phyloP scores from a whole-genome alignment of 176 grass and related monocot species.

The Cenchrus purpureus region DNA sequence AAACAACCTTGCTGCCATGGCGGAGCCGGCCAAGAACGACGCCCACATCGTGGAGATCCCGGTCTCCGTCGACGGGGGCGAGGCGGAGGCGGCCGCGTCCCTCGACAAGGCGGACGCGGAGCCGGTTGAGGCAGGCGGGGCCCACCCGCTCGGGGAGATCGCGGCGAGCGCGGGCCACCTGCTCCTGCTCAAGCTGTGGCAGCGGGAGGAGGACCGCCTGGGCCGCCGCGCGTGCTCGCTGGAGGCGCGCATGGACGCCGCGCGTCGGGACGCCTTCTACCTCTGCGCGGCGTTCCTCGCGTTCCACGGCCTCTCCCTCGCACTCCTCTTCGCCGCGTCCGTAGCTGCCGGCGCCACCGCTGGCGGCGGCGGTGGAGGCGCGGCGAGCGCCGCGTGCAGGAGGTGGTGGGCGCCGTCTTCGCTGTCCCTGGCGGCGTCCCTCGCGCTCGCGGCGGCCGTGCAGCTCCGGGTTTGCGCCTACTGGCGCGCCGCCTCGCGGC shows the following conservation, averaged over 20 bases:
- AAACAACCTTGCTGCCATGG: not conserved
- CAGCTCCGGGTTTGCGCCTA: slow-evolving; percentile 68
- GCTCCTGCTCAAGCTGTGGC: slow-evolving; percentile 88
- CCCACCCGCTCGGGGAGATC: slow-evolving; percentile 79
- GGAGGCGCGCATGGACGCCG: slow-evolving; percentile 63
- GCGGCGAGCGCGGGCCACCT: slow-evolving; percentile 76
- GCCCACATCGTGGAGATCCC: slow-evolving; percentile 56
- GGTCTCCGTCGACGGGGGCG: slow-evolving; percentile 34
- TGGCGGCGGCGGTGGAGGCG: not conserved
- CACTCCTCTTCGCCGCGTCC: slow-evolving; percentile 79
- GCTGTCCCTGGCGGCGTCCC: slow-evolving; percentile 64
- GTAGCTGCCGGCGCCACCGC: not conserved
- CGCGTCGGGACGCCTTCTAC: slow-evolving; percentile 75
- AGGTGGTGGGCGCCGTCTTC: slow-evolving; percentile 84
- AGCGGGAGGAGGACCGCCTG: slow-evolving; percentile 76
- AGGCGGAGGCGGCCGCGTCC: not conserved
- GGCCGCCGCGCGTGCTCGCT: slow-evolving; percentile 58
- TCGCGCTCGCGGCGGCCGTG: slow-evolving; percentile 68
- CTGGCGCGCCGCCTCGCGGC: slow-evolving; percentile 56
- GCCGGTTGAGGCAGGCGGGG: not conserved
- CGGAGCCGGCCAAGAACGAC: slow-evolving; percentile 38
- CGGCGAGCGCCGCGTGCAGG: slow-evolving; percentile 35
- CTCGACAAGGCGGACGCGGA: slow-evolving; percentile 12
- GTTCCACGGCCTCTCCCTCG: slow-evolving; percentile 79
- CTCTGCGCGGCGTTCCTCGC: slow-evolving; percentile 87